phyloP scores from a whole-genome alignment of 768 basidiomycete species.

The Tulasnella sp. region DNA sequence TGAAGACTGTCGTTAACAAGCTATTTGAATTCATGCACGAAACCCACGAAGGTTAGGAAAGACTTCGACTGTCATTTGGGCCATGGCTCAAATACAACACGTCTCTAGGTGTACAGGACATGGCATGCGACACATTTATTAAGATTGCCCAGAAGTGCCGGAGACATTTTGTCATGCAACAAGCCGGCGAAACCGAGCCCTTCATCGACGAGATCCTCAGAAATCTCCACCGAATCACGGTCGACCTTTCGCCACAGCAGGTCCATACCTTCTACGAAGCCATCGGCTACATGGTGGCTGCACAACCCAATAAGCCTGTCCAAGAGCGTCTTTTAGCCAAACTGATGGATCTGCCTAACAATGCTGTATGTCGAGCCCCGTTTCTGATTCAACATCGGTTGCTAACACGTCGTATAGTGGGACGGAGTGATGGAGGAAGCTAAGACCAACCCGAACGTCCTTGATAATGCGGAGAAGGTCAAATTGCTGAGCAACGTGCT shows the following conservation, averaged over 20 bases:
- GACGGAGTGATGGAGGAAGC: slow-evolving; percentile 96
- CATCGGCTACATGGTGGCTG: slow-evolving; percentile 98
- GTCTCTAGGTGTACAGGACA: slow-evolving; percentile 87
- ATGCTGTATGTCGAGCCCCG: slow-evolving; percentile 54
- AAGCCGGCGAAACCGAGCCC: slow-evolving; percentile 93
- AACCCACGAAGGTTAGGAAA: slow-evolving; percentile 80
- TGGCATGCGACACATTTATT: slow-evolving; percentile 99
- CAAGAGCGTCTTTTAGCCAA: slow-evolving; percentile 94
- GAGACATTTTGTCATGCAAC: slow-evolving; percentile 97
- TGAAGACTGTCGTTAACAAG: slow-evolving; percentile 99
- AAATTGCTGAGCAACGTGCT: slow-evolving; percentile 95
- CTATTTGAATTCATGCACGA: slow-evolving; percentile 99
- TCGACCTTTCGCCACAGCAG: slow-evolving; percentile 90
- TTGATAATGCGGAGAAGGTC: slow-evolving; percentile 87
- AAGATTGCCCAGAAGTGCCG: slow-evolving; percentile 99
- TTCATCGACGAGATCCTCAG: slow-evolving; percentile 97
- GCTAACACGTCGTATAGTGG: slow-evolving; percentile 56
- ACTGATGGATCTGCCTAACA: slow-evolving; percentile 96
- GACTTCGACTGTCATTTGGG: not conserved
- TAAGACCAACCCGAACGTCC: slow-evolving; percentile 83
- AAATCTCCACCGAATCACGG: slow-evolving; percentile 85
- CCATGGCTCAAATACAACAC: not conserved
- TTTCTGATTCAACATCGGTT: not conserved
- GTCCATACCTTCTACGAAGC: slow-evolving; percentile 99
- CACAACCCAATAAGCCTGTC: slow-evolving; percentile 94